Conservation (phyloP, 371 early-diverging fungal genomes). For the Mucor mucedo region DNA sequence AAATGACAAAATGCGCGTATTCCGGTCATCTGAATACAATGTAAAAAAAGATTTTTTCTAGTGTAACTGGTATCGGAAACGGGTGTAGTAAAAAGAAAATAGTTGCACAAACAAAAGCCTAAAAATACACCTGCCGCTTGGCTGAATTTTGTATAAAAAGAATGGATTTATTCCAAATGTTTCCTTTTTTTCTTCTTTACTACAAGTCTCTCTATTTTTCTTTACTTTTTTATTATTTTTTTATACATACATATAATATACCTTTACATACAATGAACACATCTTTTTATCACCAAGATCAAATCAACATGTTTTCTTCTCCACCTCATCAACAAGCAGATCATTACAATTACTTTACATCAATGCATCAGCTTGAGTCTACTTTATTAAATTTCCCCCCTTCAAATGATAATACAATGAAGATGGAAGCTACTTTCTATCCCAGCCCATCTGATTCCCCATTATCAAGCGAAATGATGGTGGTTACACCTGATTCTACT, state of each 20-base stretch:
- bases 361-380: conserved; percentile 23
- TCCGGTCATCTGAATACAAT: conserved; percentile 22
- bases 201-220: neutral
- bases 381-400: conserved; percentile 5
- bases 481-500: conserved; percentile 5
- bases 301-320: conserved; percentile 9
- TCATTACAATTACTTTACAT: conserved; percentile 25
- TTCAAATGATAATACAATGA: conserved; percentile 1
- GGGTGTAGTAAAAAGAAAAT: conserved; percentile 4
- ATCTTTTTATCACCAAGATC: conserved; percentile 15
- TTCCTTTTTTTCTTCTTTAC: conserved; percentile 2
- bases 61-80: conserved; percentile 13
- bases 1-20: conserved; percentile 19
- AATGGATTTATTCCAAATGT: neutral
- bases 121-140: conserved; percentile 16
- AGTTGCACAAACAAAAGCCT: conserved; percentile 18
- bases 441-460: conserved; percentile 29
- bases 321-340: conserved; percentile 17
- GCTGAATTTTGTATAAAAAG: conserved; percentile 9
- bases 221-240: neutral
- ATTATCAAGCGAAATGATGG: conserved; percentile 8
- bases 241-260: conserved; percentile 3
- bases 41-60: conserved; percentile 14
- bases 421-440: conserved; percentile 17
- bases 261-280: conserved; percentile 1